Evolutionary conservation across 148 eudicot species (phyloP).

Genomic region (Cornus suecica): DNA sequence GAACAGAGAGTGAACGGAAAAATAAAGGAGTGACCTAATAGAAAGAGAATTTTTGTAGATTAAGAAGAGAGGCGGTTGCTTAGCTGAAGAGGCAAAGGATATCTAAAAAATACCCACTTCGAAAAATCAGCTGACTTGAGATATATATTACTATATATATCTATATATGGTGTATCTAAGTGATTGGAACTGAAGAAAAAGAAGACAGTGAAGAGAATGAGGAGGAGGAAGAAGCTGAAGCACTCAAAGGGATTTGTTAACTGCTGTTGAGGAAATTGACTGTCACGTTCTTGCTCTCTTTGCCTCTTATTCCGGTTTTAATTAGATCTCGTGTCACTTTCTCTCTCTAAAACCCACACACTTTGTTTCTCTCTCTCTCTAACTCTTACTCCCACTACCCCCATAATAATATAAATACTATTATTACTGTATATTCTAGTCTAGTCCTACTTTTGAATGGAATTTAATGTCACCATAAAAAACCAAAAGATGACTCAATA

Average conservation of each 20-base stretch:
- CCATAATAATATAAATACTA: neutral
- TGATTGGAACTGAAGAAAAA: neutral
- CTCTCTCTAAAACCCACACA: constrained; percentile 12
- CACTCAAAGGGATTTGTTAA: constrained; percentile 8
- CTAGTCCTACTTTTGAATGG: neutral
- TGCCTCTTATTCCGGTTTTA: constrained; percentile 25
- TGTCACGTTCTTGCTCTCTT: constrained; percentile 26
- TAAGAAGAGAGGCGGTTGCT: neutral
- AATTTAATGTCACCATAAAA: constrained; percentile 1
- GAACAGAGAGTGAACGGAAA: no score
- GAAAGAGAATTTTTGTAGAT: neutral
- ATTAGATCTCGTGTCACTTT: neutral
- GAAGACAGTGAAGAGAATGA: neutral
- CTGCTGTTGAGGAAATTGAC: constrained; percentile 22
- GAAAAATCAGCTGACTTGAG: constrained; percentile 1
- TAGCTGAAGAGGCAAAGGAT: constrained; percentile 14
- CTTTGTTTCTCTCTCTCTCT: constrained; percentile 12
- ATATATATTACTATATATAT: neutral
- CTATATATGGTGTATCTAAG: neutral
- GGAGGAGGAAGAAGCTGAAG: constrained; percentile 1
- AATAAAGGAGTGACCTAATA: neutral
- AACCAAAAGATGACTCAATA: no score
- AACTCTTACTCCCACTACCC: constrained; percentile 15
- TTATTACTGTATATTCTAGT: neutral
- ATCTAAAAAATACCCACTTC: constrained; percentile 9